Percentiles rank a stretch among this genome's conserved stretches.
phyloP scores from a whole-genome alignment of 768 basidiomycete genomes.

The Hortiboletus campestris region DNA sequence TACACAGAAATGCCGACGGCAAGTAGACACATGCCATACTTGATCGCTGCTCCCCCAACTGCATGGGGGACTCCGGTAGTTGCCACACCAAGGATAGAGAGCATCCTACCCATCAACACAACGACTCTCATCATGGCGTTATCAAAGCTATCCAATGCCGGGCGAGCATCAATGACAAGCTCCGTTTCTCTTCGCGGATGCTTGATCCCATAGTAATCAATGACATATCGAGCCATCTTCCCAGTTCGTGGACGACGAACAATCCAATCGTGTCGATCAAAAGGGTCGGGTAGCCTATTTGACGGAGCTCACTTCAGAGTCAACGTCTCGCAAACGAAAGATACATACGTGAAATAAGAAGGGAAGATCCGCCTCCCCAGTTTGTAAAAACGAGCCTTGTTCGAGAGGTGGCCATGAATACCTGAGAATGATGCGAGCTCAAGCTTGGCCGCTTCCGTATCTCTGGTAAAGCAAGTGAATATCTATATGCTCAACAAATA shows the following conservation, averaged over 20 bases:
- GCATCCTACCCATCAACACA: not conserved
- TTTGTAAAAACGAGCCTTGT: slow-evolving; percentile 10
- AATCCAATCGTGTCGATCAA: slow-evolving; percentile 17
- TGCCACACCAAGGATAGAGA: not conserved
- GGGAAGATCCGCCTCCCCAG: not conserved
- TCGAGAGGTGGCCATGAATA: slow-evolving; percentile 13
- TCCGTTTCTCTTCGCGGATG: slow-evolving; percentile 2
- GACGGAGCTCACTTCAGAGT: not conserved
- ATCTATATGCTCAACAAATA: not conserved
- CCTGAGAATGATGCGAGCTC: slow-evolving; percentile 14
- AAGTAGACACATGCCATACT: not conserved
- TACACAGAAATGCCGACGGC: slow-evolving; percentile 1
- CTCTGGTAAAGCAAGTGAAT: not conserved
- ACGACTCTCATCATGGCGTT: slow-evolving; percentile 10
- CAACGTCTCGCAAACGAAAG: not conserved
- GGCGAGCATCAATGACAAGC: slow-evolving; percentile 5
- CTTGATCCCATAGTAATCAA: slow-evolving; percentile 15
- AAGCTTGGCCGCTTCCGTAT: slow-evolving; percentile 2
- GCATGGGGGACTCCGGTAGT: not conserved
- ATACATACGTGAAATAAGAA: slow-evolving; percentile 8
- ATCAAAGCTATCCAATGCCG: slow-evolving; percentile 6
- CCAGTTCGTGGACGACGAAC: slow-evolving; percentile 6
- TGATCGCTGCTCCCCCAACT: not conserved
- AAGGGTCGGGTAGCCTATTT: slow-evolving; percentile 10
- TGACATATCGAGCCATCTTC: slow-evolving; percentile 4